Evolutionary conservation across 352 stramenopile genomes (phyloP), one percentile per base, ranked within the genome.

Genomic region (Blastocystis sp.): DNA sequence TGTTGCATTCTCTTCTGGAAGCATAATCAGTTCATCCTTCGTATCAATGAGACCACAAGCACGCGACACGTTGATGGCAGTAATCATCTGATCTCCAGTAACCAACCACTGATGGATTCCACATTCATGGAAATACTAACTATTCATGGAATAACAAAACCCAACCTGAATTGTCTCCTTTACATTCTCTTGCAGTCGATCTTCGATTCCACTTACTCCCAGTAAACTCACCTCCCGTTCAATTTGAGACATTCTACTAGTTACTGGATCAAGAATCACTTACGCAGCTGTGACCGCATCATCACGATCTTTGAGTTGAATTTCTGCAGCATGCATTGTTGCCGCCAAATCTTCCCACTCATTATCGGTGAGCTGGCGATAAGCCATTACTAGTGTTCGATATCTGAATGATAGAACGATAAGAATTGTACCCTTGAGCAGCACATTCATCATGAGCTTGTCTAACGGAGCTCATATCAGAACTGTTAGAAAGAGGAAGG

Each of bases 91-190:
- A 88, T 93, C 92, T 4, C 91, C 95, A 0, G 95, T 98, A 35
- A 98, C 90, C 37, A 98, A 93, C 95, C 95, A 98, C 57, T 97
- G 93, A 80, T 97, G 97, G 87, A 98, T 97, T 1, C 94, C 94
- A 7, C 95, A 94, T 63, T 96, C 94, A 9, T 92, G 89, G 42
- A 98, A 89, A n/a, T 49, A 80, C 69, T 80, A 37, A 21, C 12
- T 37, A 24, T 94, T 91, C 58, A 11, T n/a, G 14, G 29, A 21
- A 12, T 19, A n/a, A 32, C 0, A 39, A 37, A 80, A 61, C 21
- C 6, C 0, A 27, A 80, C 83, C 56, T 89, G 92, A 88, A 98
- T 97, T 16, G 92, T 95, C 63, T 96, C 92, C 29, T 95, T 92
- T 0, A 97, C 95, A 11, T 93, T 93, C 39, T 97, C 93, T 74